Conservation (phyloP, 805 yeast species). For the Hanseniaspora valbyensis region DNA sequence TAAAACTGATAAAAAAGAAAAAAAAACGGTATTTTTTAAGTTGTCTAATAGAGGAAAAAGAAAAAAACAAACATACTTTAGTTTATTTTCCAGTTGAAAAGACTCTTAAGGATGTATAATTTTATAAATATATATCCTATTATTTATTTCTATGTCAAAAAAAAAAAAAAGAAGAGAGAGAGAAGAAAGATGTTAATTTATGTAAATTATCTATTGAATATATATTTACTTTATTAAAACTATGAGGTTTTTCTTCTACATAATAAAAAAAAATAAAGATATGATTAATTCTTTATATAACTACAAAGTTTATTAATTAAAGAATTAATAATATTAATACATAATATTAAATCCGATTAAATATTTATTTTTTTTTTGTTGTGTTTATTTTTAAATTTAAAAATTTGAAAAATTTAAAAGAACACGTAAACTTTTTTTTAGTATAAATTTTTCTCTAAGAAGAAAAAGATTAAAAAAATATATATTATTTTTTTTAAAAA, state of each 20-base stretch:
- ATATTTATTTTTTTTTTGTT: no score
- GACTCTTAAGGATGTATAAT: background rate
- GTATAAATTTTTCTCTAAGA: no score
- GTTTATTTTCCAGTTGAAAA: background rate
- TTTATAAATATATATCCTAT: background rate
- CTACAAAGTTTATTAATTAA: no score
- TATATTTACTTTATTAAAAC: background rate
- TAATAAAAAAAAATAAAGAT: background rate
- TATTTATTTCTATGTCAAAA: background rate
- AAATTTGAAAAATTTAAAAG: background rate
- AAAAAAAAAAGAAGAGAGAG: background rate
- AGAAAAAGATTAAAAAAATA: no score
- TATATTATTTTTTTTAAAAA: no score
- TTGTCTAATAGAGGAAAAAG: background rate
- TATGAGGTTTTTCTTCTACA: background rate
- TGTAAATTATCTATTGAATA: conserved; percentile 5
- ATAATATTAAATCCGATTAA: no score
- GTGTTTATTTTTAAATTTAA: no score
- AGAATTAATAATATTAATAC: no score
- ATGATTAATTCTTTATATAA: no score
- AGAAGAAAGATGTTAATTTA: background rate
- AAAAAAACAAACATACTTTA: background rate
- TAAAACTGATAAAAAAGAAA: background rate
- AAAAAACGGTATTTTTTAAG: background rate
- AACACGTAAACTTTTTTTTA: background rate